Conservation (phyloP, 441 rosid species). For the Brassica hybrid region DNA sequence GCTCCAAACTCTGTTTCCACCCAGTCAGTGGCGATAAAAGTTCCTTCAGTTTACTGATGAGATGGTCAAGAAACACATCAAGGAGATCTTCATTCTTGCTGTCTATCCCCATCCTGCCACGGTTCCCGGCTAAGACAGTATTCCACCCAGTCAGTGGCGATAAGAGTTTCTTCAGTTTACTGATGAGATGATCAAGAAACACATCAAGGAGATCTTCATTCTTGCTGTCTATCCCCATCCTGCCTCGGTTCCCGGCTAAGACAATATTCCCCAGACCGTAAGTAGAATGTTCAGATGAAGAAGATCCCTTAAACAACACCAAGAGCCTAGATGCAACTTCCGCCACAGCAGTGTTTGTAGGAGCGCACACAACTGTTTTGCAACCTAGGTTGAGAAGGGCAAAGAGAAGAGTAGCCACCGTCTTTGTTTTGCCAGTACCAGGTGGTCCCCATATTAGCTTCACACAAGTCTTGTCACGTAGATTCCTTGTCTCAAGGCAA, state of each 20-base stretch:
- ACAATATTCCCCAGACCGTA: neutral
- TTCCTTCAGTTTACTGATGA: no score
- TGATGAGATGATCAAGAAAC: neutral
- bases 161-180: neutral
- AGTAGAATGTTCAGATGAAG: neutral
- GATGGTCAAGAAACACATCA: no score
- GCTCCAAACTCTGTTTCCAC: neutral
- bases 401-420: neutral
- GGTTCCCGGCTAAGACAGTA: no score
- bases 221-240: neutral
- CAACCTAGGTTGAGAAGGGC: neutral
- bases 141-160: no score
- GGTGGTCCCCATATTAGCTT: slow-evolving; percentile 5
- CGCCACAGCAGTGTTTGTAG: neutral
- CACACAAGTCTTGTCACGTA: neutral
- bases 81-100: no score
- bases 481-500: neutral
- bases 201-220: neutral
- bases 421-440: neutral
- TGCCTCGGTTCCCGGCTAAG: neutral
- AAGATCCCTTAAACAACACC: neutral
- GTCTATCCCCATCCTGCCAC: no score
- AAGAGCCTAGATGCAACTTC: neutral
- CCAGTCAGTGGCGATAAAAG: no score
- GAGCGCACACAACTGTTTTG: neutral